Percentiles rank a stretch among this genome's conserved stretches.
These are phyloP conservation scores for Oropetium thomaeum DNA, from an alignment of 176 grass and related monocot genomes.

Conservation along the genomic window DNA sequence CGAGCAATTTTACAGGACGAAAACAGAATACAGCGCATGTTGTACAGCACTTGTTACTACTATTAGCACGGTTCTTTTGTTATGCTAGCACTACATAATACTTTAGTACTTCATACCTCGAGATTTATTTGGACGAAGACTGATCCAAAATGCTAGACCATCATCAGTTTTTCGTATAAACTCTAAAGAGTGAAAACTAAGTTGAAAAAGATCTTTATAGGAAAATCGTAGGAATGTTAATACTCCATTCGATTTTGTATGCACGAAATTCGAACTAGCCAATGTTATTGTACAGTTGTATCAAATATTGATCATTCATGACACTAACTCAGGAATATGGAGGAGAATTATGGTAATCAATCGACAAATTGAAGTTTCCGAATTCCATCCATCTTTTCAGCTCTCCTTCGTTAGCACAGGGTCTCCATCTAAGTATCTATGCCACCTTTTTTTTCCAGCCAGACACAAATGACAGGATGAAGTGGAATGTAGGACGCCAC, in stretches of 20 bases:
- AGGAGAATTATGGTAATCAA: not conserved
- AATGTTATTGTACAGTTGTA: not conserved
- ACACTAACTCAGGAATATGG: not conserved
- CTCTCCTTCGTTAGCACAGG: not conserved
- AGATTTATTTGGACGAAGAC: no score
- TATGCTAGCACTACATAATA: no score
- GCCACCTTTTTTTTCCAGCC: not conserved
- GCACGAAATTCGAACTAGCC: not conserved
- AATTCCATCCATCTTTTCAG: not conserved
- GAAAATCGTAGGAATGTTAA: no score
- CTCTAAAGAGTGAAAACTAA: no score
- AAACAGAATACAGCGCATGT: not conserved
- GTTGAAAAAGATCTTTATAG: no score
- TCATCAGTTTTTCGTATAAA: no score
- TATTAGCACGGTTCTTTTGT: not conserved
- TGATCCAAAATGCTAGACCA: no score
- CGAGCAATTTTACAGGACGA: not conserved
- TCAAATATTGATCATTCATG: not conserved
- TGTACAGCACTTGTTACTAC: no score
- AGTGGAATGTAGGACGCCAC: not conserved
- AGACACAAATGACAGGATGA: not conserved
- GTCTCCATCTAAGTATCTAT: not conserved
- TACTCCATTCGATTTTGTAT: no score
- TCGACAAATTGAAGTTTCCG: not conserved
- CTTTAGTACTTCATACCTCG: not conserved